These are phyloP conservation scores for Blastobotrys aristatus DNA, from an alignment of 1,139 yeast genomes.

Conservation along the genomic window DNA sequence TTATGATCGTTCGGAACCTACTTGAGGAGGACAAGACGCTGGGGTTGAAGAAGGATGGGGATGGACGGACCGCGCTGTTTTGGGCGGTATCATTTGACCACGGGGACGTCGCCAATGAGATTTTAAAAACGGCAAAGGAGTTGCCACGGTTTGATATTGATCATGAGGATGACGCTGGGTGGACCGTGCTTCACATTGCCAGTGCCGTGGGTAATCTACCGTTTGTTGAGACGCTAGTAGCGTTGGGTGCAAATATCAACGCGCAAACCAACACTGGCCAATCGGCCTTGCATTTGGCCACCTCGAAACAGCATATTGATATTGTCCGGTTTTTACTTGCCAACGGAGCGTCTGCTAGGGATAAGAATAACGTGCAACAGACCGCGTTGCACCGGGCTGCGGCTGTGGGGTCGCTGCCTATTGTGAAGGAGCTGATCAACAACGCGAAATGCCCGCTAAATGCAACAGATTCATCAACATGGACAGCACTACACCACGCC, in stretches of 20 bases:
- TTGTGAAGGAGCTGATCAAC: slow-evolving; percentile 47
- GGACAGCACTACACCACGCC: slow-evolving; percentile 90
- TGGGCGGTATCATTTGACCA: slow-evolving; percentile 81
- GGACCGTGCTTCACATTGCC: slow-evolving; percentile 86
- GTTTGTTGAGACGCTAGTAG: slow-evolving; percentile 42
- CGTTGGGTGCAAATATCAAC: slow-evolving; percentile 45
- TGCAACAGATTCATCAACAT: slow-evolving; percentile 63
- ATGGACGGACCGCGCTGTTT: slow-evolving; percentile 76
- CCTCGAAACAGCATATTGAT: slow-evolving; percentile 56
- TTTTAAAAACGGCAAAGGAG: slow-evolving; percentile 41
- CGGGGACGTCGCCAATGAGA: slow-evolving; percentile 46
- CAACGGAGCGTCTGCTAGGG: slow-evolving; percentile 52
- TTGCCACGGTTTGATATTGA: slow-evolving; percentile 51
- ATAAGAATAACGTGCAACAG: slow-evolving; percentile 61
- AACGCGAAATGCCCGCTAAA: slow-evolving; percentile 58
- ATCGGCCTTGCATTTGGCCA: slow-evolving; percentile 73
- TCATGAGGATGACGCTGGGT: slow-evolving; percentile 70
- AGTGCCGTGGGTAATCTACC: slow-evolving; percentile 63
- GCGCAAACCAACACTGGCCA: slow-evolving; percentile 61
- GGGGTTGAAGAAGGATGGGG: slow-evolving; percentile 53
- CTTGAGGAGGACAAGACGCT: slow-evolving; percentile 46
- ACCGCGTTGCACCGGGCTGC: slow-evolving; percentile 82
- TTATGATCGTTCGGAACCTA: slow-evolving; percentile 45
- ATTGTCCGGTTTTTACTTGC: slow-evolving; percentile 49
- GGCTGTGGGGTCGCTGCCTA: slow-evolving; percentile 59